A percentile compares a stretch with the other conserved stretches of the same genome.
Evolutionary conservation across 176 grass and related monocot genomes (phyloP).

Genomic region (Eleusine indica): DNA sequence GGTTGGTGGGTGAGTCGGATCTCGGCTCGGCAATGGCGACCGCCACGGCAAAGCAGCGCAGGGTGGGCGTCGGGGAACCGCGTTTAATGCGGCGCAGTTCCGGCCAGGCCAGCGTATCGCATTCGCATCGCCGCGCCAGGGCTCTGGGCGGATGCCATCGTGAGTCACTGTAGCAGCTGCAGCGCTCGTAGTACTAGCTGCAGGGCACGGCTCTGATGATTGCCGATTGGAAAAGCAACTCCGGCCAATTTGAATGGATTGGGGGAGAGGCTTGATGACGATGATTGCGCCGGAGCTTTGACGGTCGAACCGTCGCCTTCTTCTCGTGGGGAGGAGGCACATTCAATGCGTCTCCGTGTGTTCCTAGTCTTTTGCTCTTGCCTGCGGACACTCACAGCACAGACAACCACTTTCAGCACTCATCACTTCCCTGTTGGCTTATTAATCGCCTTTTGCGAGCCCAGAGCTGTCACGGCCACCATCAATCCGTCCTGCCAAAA

Average conservation of each 20-base stretch:
- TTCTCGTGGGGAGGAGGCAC: background rate
- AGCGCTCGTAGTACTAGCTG: background rate
- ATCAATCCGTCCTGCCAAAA: conserved; percentile 19
- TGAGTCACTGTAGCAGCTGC: background rate
- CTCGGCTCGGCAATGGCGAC: conserved; percentile 3
- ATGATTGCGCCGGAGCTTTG: background rate
- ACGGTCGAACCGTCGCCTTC: conserved; percentile 18
- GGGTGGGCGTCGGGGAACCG: conserved; percentile 22
- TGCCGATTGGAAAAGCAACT: no score
- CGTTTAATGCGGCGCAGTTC: conserved; percentile 47
- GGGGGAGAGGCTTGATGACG: background rate
- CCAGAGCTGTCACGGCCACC: conserved; percentile 30
- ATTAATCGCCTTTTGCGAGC: background rate
- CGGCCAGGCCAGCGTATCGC: background rate
- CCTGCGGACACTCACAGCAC: no score
- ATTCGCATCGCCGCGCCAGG: background rate
- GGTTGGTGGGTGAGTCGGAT: conserved; percentile 51
- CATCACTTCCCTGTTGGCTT: background rate
- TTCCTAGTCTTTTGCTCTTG: background rate
- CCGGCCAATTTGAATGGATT: background rate
- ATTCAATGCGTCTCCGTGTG: conserved; percentile 14
- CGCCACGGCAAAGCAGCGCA: conserved; percentile 20
- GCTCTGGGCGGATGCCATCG: no score
- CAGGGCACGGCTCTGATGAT: conserved; percentile 6
- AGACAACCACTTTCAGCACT: background rate